Base-by-base conservation (phyloP, 1,284 basidiomycete species). In the Ganoderma lucidum region DNA sequence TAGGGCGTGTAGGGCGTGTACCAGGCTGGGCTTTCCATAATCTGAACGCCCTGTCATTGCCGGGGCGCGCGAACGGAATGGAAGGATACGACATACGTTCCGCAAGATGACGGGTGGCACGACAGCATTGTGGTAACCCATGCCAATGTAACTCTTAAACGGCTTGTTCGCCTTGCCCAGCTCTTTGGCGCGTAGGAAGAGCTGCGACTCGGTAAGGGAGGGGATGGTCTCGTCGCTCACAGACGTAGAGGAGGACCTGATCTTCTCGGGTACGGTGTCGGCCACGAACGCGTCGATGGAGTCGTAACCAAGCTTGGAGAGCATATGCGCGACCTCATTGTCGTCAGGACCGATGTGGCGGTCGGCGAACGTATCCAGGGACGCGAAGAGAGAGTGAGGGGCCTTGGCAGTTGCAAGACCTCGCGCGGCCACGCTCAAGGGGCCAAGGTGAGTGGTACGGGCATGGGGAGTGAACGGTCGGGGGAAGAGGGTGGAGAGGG, bases 11-110 rank as follows among this genome's bases (percentile, higher is more conserved):
- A 99, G 63, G 95, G 96, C 3, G 97, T 99, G 82, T 99, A 99
- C 97, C 97, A 99, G 12, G 93, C 95, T 32, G 97, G 97, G 80
- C 98, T 99, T 82, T 99, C 97, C 84, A 96, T 92, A 72, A 97
- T 84, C 95, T 96, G 71, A n/a, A 19, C 63, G 44, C 35, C 53
- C 28, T 32, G 30, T 41, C 15, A 64, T 6, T 42, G 42, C 41
- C 3, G 8, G 4, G n/a, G 17, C 2, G 41, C 42, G 17, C 14
- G 14, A 41, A 15, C 10, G 6, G 44, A 37, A 39, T 6, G 23
- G 41, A 61, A 61, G 39, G 23, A 44, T 17, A 30, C 41, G 59
- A 80, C 89, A 71, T 75, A 96, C 95, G 79, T 97, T 98, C 74
- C 96, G 93, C 76, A 97, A 86, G 80, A 98, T 94, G 64, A 98